These are phyloP conservation scores for Cladophialophora carrionii DNA, from an alignment of 2,329 filamentous ascomycete species.

Conservation along the genomic window DNA sequence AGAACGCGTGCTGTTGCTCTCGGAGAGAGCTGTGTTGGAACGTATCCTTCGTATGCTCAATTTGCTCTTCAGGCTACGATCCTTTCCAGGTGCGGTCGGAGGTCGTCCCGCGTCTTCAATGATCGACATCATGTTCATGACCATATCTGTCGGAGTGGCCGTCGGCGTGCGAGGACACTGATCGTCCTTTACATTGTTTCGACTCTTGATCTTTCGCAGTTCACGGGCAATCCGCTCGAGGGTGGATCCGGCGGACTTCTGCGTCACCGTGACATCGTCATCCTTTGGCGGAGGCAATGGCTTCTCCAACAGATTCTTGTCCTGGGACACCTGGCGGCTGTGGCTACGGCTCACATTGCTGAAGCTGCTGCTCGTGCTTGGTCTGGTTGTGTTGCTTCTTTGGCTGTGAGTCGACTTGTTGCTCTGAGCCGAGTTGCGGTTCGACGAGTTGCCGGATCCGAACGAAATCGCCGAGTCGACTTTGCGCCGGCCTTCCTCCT, in stretches of 20 bases:
- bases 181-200: slow-evolving; percentile 53
- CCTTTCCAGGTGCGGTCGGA: slow-evolving; percentile 34
- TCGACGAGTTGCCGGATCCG: slow-evolving; percentile 46
- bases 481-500: slow-evolving; percentile 53
- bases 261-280: slow-evolving; percentile 33
- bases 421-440: slow-evolving; percentile 44
- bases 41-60: slow-evolving; percentile 45
- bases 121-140: slow-evolving; percentile 5
- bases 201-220: slow-evolving; percentile 61
- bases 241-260: slow-evolving; percentile 47
- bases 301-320: slow-evolving; percentile 45
- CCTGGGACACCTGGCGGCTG: slow-evolving; percentile 32
- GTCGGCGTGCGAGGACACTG: slow-evolving; percentile 29
- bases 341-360: slow-evolving; percentile 36
- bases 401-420: slow-evolving; percentile 40
- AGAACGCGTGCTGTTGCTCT: slow-evolving; percentile 41
- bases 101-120: slow-evolving; percentile 25
- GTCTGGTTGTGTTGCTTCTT: slow-evolving; percentile 39
- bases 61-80: slow-evolving; percentile 38
- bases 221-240: slow-evolving; percentile 64
- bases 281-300: slow-evolving; percentile 47
- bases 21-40: slow-evolving; percentile 41
- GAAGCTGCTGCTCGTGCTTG: slow-evolving; percentile 40
- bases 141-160: slow-evolving; percentile 19
- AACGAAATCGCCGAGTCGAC: slow-evolving; percentile 68